A percentile compares a stretch with the other conserved stretches of the same genome.
These are phyloP conservation scores for Escovopsis sp. DNA, from an alignment of 2,329 filamentous ascomycete genomes.

Conservation along the genomic window DNA sequence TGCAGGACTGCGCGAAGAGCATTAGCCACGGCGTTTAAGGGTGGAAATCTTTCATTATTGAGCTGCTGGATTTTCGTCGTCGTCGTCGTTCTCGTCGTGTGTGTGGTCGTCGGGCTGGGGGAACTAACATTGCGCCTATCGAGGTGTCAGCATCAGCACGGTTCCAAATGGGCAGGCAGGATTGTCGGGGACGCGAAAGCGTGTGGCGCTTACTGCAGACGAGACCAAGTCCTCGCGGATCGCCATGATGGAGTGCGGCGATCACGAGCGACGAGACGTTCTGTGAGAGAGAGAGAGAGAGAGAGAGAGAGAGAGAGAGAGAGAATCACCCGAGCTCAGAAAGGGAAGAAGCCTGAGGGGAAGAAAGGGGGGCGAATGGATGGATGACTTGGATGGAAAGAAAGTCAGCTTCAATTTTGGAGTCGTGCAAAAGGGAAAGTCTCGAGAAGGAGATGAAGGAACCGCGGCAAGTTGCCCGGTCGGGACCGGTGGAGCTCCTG, in stretches of 20 bases:
- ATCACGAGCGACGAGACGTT: too few relatives aligned
- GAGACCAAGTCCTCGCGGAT: constrained; percentile 87
- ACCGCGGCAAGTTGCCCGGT: too few relatives aligned
- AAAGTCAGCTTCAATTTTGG: too few relatives aligned
- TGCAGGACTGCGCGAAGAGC: constrained; percentile 53
- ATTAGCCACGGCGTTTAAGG: constrained; percentile 9
- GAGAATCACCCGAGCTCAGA: too few relatives aligned
- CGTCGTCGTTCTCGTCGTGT: background rate
- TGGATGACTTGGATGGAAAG: too few relatives aligned
- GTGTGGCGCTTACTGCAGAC: constrained; percentile 48
- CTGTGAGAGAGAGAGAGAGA: too few relatives aligned
- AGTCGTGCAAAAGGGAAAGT: too few relatives aligned
- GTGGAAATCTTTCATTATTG: background rate
- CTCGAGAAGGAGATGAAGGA: too few relatives aligned
- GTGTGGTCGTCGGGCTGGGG: background rate
- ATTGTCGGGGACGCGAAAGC: background rate
- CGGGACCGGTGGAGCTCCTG: too few relatives aligned
- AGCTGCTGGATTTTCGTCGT: background rate
- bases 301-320: too few relatives aligned
- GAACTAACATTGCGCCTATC: constrained; percentile 29
- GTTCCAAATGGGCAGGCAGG: background rate
- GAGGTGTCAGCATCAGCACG: constrained; percentile 1
- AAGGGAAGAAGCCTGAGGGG: too few relatives aligned
- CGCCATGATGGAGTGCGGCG: constrained; percentile 39
- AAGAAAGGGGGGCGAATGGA: too few relatives aligned